A percentile compares a stretch with the other conserved stretches of the same genome.
These are phyloP conservation scores for Adansonia madagascariensis DNA, from an alignment of 441 rosid species.

Conservation along the genomic window DNA sequence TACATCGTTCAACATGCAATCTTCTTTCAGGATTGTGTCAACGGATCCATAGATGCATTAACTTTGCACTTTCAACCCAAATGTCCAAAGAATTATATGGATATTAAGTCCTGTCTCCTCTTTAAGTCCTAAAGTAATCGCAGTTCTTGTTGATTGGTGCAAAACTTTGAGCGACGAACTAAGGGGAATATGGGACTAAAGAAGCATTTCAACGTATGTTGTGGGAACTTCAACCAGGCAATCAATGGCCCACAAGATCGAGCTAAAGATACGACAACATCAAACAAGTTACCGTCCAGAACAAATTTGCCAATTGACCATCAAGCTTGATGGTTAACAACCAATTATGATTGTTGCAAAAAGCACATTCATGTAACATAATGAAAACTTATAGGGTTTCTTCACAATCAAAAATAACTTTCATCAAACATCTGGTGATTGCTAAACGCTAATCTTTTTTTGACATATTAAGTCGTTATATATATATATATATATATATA, in stretches of 20 bases:
- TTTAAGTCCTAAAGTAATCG: background rate
- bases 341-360: background rate
- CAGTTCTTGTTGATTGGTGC: background rate
- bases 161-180: background rate
- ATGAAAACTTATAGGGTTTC: background rate
- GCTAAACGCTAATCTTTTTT: background rate
- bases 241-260: background rate
- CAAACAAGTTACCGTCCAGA: background rate
- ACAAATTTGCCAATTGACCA: background rate
- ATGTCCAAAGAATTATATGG: background rate
- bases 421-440: background rate
- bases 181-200: background rate
- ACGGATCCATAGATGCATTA: background rate
- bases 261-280: background rate
- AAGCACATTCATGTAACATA: background rate
- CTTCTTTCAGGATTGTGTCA: background rate
- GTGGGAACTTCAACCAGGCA: background rate
- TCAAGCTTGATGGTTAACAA: background rate
- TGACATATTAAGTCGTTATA: background rate
- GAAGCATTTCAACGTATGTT: background rate
- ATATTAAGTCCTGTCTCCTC: background rate
- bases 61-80: background rate
- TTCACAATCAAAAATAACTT: conserved; percentile 16
- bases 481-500: background rate
- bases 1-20: background rate